Conservation (phyloP, 345 rosid genomes). For the Balakata baccata region DNA sequence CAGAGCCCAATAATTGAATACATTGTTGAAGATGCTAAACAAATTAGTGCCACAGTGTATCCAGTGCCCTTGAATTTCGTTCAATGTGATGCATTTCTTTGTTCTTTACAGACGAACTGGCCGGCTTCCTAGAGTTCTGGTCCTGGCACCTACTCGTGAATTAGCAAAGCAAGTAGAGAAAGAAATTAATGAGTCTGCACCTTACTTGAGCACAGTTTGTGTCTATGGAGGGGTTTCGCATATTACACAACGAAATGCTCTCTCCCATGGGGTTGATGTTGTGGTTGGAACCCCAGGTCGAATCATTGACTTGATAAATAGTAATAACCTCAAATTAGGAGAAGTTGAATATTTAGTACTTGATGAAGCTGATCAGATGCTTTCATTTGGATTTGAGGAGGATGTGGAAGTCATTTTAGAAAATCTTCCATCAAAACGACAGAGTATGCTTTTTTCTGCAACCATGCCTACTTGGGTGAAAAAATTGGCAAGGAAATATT, state of each 20-base stretch:
- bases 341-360: constrained; percentile 89
- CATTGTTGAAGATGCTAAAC: constrained; percentile 53
- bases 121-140: constrained; percentile 73
- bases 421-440: constrained; percentile 76
- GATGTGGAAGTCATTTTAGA: constrained; percentile 83
- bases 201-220: constrained; percentile 77
- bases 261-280: constrained; percentile 88
- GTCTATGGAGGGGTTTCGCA: constrained; percentile 97
- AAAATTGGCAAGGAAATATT: constrained; percentile 83
- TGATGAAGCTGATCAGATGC: constrained; percentile 99
- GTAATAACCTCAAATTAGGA: constrained; percentile 72
- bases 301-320: constrained; percentile 73
- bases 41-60: constrained; percentile 46
- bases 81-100: constrained; percentile 15
- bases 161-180: constrained; percentile 96
- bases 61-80: constrained; percentile 12
- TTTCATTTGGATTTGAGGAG: constrained; percentile 97
- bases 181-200: constrained; percentile 87
- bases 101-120: constrained; percentile 48
- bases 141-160: constrained; percentile 87
- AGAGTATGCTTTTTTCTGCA: constrained; percentile 99
- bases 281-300: constrained; percentile 99
- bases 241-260: constrained; percentile 68
- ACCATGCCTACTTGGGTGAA: constrained; percentile 98
- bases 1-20: constrained; percentile 60